Conservation (phyloP, 148 eudicot genomes). For the Camellia sinensis region DNA sequence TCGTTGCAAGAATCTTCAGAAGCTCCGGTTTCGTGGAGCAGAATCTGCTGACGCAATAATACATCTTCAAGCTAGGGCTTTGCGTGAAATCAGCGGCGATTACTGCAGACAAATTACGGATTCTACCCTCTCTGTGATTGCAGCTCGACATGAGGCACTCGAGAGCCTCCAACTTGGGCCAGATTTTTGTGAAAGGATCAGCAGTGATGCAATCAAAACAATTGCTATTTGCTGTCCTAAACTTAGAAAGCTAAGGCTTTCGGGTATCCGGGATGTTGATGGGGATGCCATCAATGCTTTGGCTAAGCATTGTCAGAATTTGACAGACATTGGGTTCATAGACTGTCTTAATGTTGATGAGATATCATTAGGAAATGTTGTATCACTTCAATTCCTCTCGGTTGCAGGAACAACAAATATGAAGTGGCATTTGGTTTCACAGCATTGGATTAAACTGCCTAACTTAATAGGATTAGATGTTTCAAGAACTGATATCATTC, state of each 20-base stretch:
- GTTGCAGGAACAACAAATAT: constrained; percentile 72
- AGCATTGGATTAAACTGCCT: constrained; percentile 64
- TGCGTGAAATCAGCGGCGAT: constrained; percentile 77
- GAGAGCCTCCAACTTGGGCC: constrained; percentile 72
- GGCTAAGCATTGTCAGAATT: constrained; percentile 49
- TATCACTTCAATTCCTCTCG: constrained; percentile 61
- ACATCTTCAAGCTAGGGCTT: constrained; percentile 46
- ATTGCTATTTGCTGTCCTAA: constrained; percentile 67
- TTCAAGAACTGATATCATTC: constrained; percentile 74
- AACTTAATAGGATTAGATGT: constrained; percentile 76
- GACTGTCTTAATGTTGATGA: constrained; percentile 76
- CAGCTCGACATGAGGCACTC: constrained; percentile 32
- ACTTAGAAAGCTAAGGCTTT: constrained; percentile 52
- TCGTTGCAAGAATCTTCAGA: constrained; percentile 57
- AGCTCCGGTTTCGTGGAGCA: constrained; percentile 68
- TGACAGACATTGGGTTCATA: constrained; percentile 71
- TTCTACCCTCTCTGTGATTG: constrained; percentile 63
- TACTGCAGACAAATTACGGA: constrained; percentile 66
- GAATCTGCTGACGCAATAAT: constrained; percentile 69
- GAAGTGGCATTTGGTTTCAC: constrained; percentile 63
- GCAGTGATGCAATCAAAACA: constrained; percentile 64
- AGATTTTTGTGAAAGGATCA: constrained; percentile 70
- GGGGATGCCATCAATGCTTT: constrained; percentile 65
- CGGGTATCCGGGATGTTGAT: constrained; percentile 73
- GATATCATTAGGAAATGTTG: constrained; percentile 56